phyloP scores from a whole-genome alignment of 2,329 filamentous ascomycete species.

The Lasiodiplodia hormozganensis region DNA sequence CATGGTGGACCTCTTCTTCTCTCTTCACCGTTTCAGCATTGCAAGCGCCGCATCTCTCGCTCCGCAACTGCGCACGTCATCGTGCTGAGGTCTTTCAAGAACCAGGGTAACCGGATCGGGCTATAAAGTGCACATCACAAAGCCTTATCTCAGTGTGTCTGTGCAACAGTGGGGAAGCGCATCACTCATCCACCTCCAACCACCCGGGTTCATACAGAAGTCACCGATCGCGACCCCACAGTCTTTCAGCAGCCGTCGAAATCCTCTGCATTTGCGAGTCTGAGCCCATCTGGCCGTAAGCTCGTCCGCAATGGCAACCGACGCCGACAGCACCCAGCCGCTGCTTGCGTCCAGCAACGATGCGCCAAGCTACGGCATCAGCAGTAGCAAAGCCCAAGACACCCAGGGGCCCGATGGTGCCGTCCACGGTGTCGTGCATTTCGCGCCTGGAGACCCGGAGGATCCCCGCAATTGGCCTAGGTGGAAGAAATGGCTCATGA shows the following conservation, averaged over 20 bases:
- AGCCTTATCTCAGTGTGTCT: constrained; percentile 17
- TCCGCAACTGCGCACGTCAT: background rate
- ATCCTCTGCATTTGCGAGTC: background rate
- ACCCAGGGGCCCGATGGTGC: background rate
- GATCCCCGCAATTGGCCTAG: constrained; percentile 46
- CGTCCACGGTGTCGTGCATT: constrained; percentile 36
- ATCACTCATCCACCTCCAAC: background rate
- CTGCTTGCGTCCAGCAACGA: constrained; percentile 10
- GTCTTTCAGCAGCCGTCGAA: no score
- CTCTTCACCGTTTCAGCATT: background rate
- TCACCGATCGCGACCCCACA: background rate
- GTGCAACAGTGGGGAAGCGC: constrained; percentile 17
- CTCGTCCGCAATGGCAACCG: background rate
- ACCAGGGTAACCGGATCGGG: background rate
- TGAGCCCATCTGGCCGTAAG: background rate
- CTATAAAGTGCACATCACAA: constrained; percentile 3
- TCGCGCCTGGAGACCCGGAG: constrained; percentile 36
- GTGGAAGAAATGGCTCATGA: constrained; percentile 45
- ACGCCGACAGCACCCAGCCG: constrained; percentile 15
- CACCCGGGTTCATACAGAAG: background rate
- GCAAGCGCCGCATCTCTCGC: background rate
- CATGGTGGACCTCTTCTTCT: background rate
- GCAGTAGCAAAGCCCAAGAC: constrained; percentile 1
- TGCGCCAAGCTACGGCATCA: constrained; percentile 1
- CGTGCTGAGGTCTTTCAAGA: background rate